Evolutionary conservation across 306 rosid species (phyloP).

Genomic region (Adenanthera pavonina): DNA sequence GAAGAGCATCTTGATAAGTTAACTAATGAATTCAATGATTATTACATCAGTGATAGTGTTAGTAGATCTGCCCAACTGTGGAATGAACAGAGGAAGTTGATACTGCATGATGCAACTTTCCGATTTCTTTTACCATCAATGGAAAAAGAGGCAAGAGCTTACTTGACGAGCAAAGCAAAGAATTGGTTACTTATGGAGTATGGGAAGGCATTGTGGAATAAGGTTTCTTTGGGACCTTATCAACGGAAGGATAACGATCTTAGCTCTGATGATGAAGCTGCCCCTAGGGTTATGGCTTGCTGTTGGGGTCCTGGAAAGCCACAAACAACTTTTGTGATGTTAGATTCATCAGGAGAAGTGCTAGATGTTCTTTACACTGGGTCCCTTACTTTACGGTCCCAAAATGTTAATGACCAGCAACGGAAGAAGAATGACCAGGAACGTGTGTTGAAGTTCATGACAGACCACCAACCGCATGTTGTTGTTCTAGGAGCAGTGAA

Average conservation of each 20-base stretch:
- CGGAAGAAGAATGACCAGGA: constrained; percentile 94
- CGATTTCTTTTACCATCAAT: constrained; percentile 89
- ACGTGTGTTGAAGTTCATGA: constrained; percentile 95
- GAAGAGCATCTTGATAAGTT: constrained; percentile 76
- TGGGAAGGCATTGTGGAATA: constrained; percentile 86
- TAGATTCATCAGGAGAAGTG: constrained; percentile 95
- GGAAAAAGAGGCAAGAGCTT: constrained; percentile 93
- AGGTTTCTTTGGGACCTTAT: constrained; percentile 94
- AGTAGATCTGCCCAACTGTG: constrained; percentile 97
- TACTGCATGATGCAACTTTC: constrained; percentile 84
- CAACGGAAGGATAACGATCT: constrained; percentile 89
- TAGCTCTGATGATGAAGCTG: constrained; percentile 86
- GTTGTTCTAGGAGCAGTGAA: constrained; percentile 95
- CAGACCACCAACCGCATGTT: constrained; percentile 98
- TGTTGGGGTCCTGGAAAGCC: constrained; percentile 99
- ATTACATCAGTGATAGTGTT: constrained; percentile 94
- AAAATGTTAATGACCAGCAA: constrained; percentile 80
- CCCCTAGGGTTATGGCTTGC: constrained; percentile 98
- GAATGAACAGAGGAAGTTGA: constrained; percentile 96
- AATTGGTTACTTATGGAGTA: constrained; percentile 85
- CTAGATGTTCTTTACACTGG: constrained; percentile 90
- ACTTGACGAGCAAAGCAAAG: constrained; percentile 75
- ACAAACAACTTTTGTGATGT: constrained; percentile 92
- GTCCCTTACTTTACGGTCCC: constrained; percentile 87
- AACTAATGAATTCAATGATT: constrained; percentile 79